Base-by-base conservation (phyloP, 1,139 yeast species). In the Zygosaccharomyces pseudobailii region DNA sequence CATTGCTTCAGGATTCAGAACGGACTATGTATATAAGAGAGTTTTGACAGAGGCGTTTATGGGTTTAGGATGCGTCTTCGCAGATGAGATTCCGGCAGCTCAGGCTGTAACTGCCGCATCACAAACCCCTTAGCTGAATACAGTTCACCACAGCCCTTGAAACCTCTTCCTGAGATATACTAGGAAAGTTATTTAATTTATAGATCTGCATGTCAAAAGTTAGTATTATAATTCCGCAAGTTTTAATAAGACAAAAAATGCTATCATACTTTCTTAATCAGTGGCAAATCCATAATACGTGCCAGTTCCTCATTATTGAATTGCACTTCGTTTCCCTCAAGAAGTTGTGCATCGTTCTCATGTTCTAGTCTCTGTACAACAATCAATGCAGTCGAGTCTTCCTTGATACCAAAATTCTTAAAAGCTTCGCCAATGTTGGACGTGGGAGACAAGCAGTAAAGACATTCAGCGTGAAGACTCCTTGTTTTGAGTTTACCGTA, bases 21-120 rank as follows among this genome's bases (percentile, higher is more conserved):
- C 86, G 32, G 78, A 79, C 43, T 72, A 71, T 30, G 90, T 87
- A 13, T 87, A 83, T 61, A 81, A 81, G 56, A 78, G 94, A 57
- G 84, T 94, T 5, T 71, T 92, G 45, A 87, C 86, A 51, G 94
- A 86, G 56, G 97, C 97, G 8, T 90, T 90, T 59, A 79, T 83
- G 70, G 97, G 97, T 0, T 71, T 92, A 50, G 92, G 88, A 19
- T 88, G 96, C 65, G 75, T 83, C 50, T 77, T 92, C 36, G 83
- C 80, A 46, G 73, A 72, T 48, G 97, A 89, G 59, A 82, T 84
- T 33, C 51, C 43, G 42, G 20, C 9, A 10, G 33, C 45, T 56
- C 41, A 38, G 28, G 23, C 22, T 23, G 41, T 27, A 5, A 27
- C 32, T 54, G 55, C 20, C 3, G 10, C 43, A 22, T 40, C 43